Evolutionary conservation across 148 eudicot genomes (phyloP).

Genomic region (Amaranthus hypochondriacus): DNA sequence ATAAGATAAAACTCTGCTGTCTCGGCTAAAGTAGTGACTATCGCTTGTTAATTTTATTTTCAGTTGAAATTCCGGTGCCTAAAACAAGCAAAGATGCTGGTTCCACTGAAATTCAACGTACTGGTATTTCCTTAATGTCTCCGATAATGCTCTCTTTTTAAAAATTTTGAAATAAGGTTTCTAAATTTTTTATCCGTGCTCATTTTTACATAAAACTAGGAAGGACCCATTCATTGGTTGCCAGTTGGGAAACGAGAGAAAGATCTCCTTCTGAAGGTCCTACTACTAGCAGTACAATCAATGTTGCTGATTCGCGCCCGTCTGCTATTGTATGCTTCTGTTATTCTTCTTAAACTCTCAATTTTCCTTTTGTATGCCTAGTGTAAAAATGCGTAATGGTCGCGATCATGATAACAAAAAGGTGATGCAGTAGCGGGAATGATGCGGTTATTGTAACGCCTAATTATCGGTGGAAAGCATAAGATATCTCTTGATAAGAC

Average conservation of each 20-base stretch:
- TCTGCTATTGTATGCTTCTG: conserved; percentile 43
- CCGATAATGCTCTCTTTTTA: conserved; percentile 4
- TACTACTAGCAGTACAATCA: conserved; percentile 38
- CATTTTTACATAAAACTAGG: conserved; percentile 37
- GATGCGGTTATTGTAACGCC: too few species aligned
- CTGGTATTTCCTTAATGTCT: conserved; percentile 42
- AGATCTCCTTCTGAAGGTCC: conserved; percentile 44
- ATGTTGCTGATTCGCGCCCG: conserved; percentile 37
- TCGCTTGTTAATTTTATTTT: conserved; percentile 14
- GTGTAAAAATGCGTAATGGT: too few species aligned
- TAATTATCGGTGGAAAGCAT: too few species aligned
- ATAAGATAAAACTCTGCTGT: neutral
- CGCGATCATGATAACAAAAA: too few species aligned
- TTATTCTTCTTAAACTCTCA: neutral
- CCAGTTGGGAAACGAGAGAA: conserved; percentile 75
- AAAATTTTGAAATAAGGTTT: conserved; percentile 1
- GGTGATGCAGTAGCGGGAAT: too few species aligned
- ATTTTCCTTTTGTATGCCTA: neutral
- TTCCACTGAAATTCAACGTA: conserved; percentile 44
- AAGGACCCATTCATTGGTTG: conserved; percentile 58
- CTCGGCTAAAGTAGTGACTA: conserved; percentile 7
- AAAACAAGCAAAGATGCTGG: conserved; percentile 44
- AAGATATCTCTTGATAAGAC: too few species aligned
- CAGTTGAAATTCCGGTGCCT: conserved; percentile 64
- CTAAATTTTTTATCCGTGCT: conserved; percentile 1